A percentile compares a stretch with the other conserved stretches of the same genome.
Conservation (phyloP, 2,329 filamentous ascomycete species). For the Hyphodiscus sp. region DNA sequence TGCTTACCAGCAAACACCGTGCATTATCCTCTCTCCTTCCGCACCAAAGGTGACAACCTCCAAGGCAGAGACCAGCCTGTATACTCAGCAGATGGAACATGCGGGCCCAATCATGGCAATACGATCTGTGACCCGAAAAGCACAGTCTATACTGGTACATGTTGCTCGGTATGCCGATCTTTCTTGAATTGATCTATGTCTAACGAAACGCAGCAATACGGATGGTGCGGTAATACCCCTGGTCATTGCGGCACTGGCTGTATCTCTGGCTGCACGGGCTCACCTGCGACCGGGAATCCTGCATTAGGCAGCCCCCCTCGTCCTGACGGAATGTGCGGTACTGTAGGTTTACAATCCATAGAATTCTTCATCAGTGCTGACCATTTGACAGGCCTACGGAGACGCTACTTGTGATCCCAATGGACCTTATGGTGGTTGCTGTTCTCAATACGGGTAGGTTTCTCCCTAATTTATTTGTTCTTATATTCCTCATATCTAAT, state of each 20-base stretch:
- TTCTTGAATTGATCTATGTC: neutral
- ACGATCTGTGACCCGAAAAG: conserved; percentile 36
- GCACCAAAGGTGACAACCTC: conserved; percentile 2
- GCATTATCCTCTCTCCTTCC: conserved; percentile 12
- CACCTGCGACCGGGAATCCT: conserved; percentile 11
- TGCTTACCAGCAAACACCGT: conserved; percentile 17
- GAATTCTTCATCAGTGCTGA: neutral
- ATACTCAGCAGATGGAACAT: conserved; percentile 33
- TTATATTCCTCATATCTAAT: too few species aligned
- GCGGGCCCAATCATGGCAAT: conserved; percentile 27
- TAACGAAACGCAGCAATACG: conserved; percentile 21
- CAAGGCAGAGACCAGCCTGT: conserved; percentile 31
- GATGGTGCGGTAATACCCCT: conserved; percentile 37
- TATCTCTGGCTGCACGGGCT: conserved; percentile 32
- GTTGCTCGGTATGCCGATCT: conserved; percentile 33
- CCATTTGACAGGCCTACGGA: neutral
- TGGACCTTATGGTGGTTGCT: neutral
- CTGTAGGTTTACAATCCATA: conserved; percentile 5
- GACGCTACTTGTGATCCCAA: neutral
- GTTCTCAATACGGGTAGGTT: neutral
- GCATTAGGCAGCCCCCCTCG: too few species aligned
- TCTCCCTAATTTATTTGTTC: too few species aligned
- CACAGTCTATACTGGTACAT: conserved; percentile 37
- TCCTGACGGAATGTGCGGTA: conserved; percentile 26
- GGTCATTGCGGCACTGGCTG: conserved; percentile 32